Evolutionary conservation across 768 basidiomycete species (phyloP).

Genomic region (Mycena rebaudengoi): DNA sequence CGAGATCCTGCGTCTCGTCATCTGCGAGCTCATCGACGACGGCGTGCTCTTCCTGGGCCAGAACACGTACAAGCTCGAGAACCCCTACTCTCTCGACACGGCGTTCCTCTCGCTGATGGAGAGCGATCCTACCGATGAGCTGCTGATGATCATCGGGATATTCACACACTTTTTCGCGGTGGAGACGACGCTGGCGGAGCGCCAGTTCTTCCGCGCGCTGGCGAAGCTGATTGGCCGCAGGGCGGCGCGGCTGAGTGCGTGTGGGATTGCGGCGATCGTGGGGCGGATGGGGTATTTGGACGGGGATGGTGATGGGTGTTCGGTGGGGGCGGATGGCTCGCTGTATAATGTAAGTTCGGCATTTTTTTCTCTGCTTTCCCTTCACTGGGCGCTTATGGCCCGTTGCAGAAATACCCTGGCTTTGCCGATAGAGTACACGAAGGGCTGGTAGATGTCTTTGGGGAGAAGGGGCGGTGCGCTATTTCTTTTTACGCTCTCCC

Average conservation of each 20-base stretch:
- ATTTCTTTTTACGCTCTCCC: neutral
- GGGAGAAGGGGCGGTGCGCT: conserved; percentile 89
- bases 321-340: conserved; percentile 93
- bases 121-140: conserved; percentile 95
- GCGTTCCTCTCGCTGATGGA: conserved; percentile 98
- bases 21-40: conserved; percentile 95
- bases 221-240: conserved; percentile 90
- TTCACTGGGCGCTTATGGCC: neutral
- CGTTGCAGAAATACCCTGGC: conserved; percentile 91
- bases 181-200: conserved; percentile 95
- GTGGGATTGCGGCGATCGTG: conserved; percentile 97
- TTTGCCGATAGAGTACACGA: conserved; percentile 94
- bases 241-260: conserved; percentile 90
- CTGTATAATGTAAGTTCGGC: conserved; percentile 93
- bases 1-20: conserved; percentile 93
- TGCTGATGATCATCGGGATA: conserved; percentile 96
- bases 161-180: conserved; percentile 97
- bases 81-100: conserved; percentile 91
- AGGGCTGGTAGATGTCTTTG: conserved; percentile 93
- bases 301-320: conserved; percentile 86
- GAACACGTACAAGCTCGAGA: conserved; percentile 98
- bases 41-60: conserved; percentile 98
- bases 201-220: conserved; percentile 96
- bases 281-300: conserved; percentile 95
- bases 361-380: conserved; percentile 34